These are phyloP conservation scores for Ajuga chamaepitys DNA, from an alignment of 257 asterid species.

Conservation along the genomic window DNA sequence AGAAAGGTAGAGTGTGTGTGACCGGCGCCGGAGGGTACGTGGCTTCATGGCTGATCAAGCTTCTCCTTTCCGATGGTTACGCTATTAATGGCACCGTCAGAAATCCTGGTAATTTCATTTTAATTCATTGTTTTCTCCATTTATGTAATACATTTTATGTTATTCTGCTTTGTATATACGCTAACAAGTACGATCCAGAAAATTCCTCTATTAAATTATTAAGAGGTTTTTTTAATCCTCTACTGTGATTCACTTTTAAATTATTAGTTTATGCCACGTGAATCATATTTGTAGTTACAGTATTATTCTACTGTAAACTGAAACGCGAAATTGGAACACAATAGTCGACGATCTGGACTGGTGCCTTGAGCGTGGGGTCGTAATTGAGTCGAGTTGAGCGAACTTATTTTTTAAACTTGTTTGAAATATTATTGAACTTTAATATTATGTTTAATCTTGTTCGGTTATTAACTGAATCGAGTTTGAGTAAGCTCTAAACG, in stretches of 20 bases:
- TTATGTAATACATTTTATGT: no score
- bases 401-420: no score
- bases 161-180: no score
- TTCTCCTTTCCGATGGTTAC: conserved; percentile 59
- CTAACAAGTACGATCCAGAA: no score
- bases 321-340: background rate
- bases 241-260: background rate
- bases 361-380: background rate
- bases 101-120: conserved; percentile 66
- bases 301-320: background rate
- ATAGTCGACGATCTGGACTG: no score
- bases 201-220: background rate
- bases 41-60: conserved; percentile 67
- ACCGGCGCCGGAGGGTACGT: conserved; percentile 81
- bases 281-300: background rate
- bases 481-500: no score
- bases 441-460: no score
- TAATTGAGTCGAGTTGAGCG: background rate
- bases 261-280: background rate
- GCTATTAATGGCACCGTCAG: conserved; percentile 67
- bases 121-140: no score
- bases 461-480: no score
- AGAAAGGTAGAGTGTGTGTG: conserved; percentile 43
- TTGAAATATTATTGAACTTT: no score
- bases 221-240: background rate